Percentiles rank a stretch among this genome's conserved stretches.
These are phyloP conservation scores for Panellus pusillus DNA, from an alignment of 768 basidiomycete species.

Conservation along the genomic window DNA sequence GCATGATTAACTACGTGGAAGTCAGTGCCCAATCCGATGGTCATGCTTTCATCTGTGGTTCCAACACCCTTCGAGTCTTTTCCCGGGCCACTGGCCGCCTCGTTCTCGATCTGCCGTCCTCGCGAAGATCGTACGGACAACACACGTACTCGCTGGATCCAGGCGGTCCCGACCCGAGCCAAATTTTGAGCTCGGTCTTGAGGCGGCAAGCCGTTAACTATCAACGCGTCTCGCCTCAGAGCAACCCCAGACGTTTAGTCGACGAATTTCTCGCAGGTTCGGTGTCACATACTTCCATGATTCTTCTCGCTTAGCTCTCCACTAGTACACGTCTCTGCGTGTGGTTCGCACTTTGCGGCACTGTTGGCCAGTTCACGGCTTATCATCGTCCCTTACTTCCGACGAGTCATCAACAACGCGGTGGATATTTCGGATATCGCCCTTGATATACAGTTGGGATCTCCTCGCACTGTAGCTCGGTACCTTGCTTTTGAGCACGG, in stretches of 20 bases:
- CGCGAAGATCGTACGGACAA: slow-evolving; percentile 32
- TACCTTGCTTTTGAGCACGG: slow-evolving; percentile 19
- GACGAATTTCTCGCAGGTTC: slow-evolving; percentile 52
- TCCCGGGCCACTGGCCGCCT: slow-evolving; percentile 44
- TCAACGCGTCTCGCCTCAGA: neutral
- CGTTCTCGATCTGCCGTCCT: slow-evolving; percentile 44
- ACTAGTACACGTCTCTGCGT: slow-evolving; percentile 47
- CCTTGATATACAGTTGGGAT: slow-evolving; percentile 19
- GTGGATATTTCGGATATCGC: slow-evolving; percentile 14
- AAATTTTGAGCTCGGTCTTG: slow-evolving; percentile 11
- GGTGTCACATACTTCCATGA: neutral
- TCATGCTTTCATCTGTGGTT: slow-evolving; percentile 62
- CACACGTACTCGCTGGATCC: slow-evolving; percentile 34
- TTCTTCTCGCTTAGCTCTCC: neutral
- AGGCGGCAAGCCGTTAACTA: slow-evolving; percentile 9
- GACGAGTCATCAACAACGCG: slow-evolving; percentile 32
- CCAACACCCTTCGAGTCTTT: slow-evolving; percentile 50
- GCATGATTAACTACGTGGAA: slow-evolving; percentile 63
- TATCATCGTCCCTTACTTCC: slow-evolving; percentile 43
- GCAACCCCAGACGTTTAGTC: slow-evolving; percentile 19
- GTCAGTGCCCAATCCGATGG: slow-evolving; percentile 40
- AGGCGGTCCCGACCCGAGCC: neutral
- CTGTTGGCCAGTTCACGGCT: slow-evolving; percentile 40
- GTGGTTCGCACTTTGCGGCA: slow-evolving; percentile 48
- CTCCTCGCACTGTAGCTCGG: neutral